phyloP scores from a whole-genome alignment of 345 rosid species.

The Salix suchowensis region DNA sequence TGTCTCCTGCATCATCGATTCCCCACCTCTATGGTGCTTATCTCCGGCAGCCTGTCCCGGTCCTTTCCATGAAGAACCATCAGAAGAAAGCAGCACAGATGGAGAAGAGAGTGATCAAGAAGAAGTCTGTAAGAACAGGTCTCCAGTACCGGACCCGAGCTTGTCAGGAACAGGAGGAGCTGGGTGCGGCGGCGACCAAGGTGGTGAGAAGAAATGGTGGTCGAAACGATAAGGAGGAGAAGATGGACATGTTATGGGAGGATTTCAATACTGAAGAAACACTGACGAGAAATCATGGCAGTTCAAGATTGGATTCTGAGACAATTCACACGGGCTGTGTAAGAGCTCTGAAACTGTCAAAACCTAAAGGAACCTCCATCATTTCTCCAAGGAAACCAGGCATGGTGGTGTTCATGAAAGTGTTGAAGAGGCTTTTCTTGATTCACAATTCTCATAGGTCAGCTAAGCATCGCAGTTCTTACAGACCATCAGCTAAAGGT shows the following conservation, averaged over 20 bases:
- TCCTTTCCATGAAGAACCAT: constrained; percentile 1
- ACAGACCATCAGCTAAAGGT: not conserved
- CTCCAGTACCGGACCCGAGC: constrained; percentile 9
- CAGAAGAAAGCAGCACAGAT: constrained; percentile 5
- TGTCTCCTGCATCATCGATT: constrained; percentile 34
- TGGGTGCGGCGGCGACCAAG: not conserved
- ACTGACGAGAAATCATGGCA: constrained; percentile 21
- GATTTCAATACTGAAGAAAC: constrained; percentile 59
- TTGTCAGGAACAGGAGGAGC: constrained; percentile 31
- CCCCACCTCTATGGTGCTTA: constrained; percentile 68
- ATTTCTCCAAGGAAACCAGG: constrained; percentile 33
- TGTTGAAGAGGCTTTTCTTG: constrained; percentile 53
- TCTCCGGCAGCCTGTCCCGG: constrained; percentile 34
- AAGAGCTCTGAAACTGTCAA: constrained; percentile 28
- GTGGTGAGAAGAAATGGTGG: not conserved
- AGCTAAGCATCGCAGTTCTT: not conserved
- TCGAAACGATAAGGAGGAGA: constrained; percentile 34
- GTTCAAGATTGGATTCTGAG: constrained; percentile 6
- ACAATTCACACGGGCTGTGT: constrained; percentile 27
- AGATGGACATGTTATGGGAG: constrained; percentile 88
- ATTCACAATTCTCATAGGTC: constrained; percentile 33
- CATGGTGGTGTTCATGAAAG: constrained; percentile 41
- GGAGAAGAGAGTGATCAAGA: not conserved
- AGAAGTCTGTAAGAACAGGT: not conserved
- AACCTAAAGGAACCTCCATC: constrained; percentile 9